Evolutionary conservation across 257 asterid species (phyloP).

Genomic region (Eustoma russellianum): DNA sequence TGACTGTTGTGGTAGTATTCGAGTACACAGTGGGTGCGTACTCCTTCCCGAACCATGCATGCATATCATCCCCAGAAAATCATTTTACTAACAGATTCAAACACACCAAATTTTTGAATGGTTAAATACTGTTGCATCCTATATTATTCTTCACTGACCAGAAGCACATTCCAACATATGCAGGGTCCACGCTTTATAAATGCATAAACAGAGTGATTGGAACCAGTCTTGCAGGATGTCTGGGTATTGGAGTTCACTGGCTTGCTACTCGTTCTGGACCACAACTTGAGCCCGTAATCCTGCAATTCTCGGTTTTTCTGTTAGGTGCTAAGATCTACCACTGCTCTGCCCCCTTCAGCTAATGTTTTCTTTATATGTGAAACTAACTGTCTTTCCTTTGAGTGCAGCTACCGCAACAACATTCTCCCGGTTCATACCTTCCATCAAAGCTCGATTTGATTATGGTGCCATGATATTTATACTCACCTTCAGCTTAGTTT

Average conservation of each 20-base stretch:
- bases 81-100: no score
- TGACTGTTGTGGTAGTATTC: conserved; percentile 79
- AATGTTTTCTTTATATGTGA: no score
- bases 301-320: conserved; percentile 59
- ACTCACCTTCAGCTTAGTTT: conserved; percentile 76
- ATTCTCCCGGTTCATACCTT: conserved; percentile 72
- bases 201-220: conserved; percentile 58
- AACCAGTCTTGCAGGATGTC: conserved; percentile 60
- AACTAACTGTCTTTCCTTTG: background rate
- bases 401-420: conserved; percentile 74
- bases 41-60: background rate
- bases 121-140: background rate
- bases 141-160: background rate
- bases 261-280: conserved; percentile 56
- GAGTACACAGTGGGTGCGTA: conserved; percentile 74
- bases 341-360: no score
- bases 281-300: conserved; percentile 50
- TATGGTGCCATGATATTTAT: conserved; percentile 76
- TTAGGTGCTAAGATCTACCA: conserved; percentile 30
- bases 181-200: conserved; percentile 67
- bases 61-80: no score
- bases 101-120: no score
- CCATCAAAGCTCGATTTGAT: conserved; percentile 65
- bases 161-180: background rate
- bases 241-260: conserved; percentile 94